phyloP scores from a whole-genome alignment of 305 asterid genomes.

The Fraxinus albicans region DNA sequence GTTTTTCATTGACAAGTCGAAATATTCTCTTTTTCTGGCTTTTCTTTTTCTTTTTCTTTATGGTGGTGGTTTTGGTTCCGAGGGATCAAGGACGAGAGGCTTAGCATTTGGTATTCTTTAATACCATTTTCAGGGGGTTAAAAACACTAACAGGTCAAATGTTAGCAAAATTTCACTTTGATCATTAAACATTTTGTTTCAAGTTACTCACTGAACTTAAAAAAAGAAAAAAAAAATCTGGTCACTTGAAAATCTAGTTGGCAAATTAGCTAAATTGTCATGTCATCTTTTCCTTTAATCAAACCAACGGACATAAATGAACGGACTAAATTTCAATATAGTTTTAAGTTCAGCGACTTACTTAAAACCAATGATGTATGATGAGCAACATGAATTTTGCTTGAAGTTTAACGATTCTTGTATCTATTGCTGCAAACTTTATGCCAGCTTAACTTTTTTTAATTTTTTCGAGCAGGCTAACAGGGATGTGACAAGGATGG shows the following conservation, averaged over 20 bases:
- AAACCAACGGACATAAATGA: background rate
- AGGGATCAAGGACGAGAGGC: background rate
- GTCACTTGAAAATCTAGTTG: background rate
- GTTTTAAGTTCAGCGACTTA: background rate
- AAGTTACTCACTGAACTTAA: background rate
- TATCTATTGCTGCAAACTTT: background rate
- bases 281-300: background rate
- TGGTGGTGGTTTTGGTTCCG: background rate
- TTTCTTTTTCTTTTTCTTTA: background rate
- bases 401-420: background rate
- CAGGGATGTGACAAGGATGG: conserved; percentile 49
- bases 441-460: background rate
- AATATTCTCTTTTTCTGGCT: background rate
- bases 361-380: too few species aligned
- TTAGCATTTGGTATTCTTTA: background rate
- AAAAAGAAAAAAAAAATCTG: background rate
- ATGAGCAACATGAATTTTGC: background rate
- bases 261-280: background rate
- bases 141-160: background rate
- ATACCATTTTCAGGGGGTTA: background rate
- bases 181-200: background rate
- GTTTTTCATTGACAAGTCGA: background rate
- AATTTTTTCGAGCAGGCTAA: conserved; percentile 35
- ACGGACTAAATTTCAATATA: background rate
- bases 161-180: background rate